Evolutionary conservation across 495 filamentous ascomycete genomes (phyloP).

Genomic region (Niebla homalea): DNA sequence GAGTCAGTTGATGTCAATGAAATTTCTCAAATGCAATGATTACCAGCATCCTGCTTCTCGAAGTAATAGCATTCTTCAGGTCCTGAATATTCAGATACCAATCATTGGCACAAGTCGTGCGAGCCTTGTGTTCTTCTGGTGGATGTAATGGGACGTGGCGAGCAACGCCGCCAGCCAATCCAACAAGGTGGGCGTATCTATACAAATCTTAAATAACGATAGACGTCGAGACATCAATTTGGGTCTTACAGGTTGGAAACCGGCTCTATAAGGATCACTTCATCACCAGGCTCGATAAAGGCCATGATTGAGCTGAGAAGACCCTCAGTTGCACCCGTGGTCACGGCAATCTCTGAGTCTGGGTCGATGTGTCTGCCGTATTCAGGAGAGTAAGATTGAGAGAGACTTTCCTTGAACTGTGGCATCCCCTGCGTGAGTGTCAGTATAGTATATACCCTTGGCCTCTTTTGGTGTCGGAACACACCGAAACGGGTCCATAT

Average conservation of each 20-base stretch:
- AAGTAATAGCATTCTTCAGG: no score
- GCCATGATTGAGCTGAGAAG: slow-evolving; percentile 5
- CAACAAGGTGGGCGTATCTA: no score
- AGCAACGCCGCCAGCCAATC: no score
- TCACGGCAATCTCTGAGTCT: slow-evolving; percentile 3
- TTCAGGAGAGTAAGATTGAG: slow-evolving; percentile 5
- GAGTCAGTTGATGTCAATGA: no score
- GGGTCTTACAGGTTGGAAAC: slow-evolving; percentile 5
- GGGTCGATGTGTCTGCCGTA: slow-evolving; percentile 1
- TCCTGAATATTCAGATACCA: no score
- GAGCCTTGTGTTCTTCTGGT: no score
- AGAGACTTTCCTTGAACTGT: slow-evolving; percentile 1
- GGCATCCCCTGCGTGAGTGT: neutral
- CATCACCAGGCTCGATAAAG: slow-evolving; percentile 10
- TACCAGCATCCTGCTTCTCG: no score
- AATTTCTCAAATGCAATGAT: no score
- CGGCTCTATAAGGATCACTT: slow-evolving; percentile 11
- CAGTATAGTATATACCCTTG: neutral
- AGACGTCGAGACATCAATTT: no score
- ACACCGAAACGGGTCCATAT: slow-evolving; percentile 4
- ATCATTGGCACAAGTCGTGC: no score
- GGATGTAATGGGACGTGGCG: no score
- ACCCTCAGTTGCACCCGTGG: slow-evolving; percentile 3
- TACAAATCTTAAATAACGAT: no score
- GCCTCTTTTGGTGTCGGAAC: neutral